phyloP scores from a whole-genome alignment of 345 rosid species.

The Brassica juncea region DNA sequence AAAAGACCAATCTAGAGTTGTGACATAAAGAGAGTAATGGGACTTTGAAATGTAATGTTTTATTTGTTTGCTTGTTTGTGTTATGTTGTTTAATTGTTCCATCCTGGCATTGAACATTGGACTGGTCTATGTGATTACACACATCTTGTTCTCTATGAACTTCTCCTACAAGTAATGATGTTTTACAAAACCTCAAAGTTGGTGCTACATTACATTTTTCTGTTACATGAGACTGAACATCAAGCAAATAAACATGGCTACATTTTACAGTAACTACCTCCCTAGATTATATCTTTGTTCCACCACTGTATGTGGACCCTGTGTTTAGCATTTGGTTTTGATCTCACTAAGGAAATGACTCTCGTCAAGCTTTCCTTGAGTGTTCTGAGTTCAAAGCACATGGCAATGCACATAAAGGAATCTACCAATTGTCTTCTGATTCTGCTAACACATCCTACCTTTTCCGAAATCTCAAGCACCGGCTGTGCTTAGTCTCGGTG shows the following conservation, averaged over 20 bases:
- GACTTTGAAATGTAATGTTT: neutral
- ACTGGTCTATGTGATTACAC: slow-evolving; percentile 16
- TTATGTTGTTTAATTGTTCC: neutral
- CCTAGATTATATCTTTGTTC: slow-evolving; percentile 19
- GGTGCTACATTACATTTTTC: slow-evolving; percentile 15
- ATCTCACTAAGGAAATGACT: slow-evolving; percentile 23
- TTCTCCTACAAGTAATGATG: slow-evolving; percentile 22
- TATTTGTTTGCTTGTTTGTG: neutral
- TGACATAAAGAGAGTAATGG: neutral
- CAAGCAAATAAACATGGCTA: neutral
- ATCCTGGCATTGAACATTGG: neutral
- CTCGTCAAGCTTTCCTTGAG: slow-evolving; percentile 14
- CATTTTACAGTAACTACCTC: slow-evolving; percentile 21
- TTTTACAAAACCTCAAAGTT: slow-evolving; percentile 12
- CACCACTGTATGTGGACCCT: neutral
- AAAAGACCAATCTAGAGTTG: neutral
- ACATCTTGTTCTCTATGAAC: slow-evolving; percentile 13
- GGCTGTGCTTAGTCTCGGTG: slow-evolving; percentile 59
- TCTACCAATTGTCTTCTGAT: slow-evolving; percentile 19
- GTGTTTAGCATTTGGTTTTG: slow-evolving; percentile 7
- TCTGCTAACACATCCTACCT: slow-evolving; percentile 46
- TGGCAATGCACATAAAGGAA: neutral
- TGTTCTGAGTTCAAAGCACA: neutral
- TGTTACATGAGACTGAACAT: slow-evolving; percentile 27
- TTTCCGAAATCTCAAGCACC: slow-evolving; percentile 68